Conservation (phyloP, 1,284 basidiomycete genomes). For the Porodaedalea pini region DNA sequence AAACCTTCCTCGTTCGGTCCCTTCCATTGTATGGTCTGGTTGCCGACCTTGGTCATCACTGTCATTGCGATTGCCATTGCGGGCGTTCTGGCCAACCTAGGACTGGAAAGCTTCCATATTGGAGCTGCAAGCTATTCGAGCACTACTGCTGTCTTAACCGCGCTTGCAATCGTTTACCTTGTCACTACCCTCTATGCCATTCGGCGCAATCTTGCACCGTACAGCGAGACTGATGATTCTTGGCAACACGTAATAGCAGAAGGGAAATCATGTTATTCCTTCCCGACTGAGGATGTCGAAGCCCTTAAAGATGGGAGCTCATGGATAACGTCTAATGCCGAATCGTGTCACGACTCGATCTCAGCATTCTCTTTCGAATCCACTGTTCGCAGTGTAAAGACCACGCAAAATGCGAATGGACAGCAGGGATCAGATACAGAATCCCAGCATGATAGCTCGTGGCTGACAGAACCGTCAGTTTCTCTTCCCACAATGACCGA, state of each 20-base stretch:
- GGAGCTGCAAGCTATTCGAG: conserved; percentile 56
- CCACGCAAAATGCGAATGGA: conserved; percentile 29
- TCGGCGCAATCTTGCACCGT: conserved; percentile 54
- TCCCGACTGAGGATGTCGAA: conserved; percentile 65
- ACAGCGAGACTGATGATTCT: conserved; percentile 47
- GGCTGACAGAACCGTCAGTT: conserved; percentile 62
- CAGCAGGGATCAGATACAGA: conserved; percentile 21
- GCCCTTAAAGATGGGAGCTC: conserved; percentile 66
- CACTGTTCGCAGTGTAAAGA: conserved; percentile 47
- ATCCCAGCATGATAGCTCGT: conserved; percentile 52
- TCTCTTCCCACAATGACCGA: conserved; percentile 53
- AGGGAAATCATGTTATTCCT: conserved; percentile 55
- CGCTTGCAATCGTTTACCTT: conserved; percentile 49
- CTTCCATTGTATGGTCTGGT: conserved; percentile 68
- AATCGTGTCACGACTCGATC: conserved; percentile 48
- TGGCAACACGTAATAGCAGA: conserved; percentile 51
- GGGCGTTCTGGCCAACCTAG: conserved; percentile 52
- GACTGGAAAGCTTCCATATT: conserved; percentile 51
- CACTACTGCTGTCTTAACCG: conserved; percentile 49
- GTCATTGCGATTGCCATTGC: conserved; percentile 54
- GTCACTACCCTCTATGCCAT: conserved; percentile 57
- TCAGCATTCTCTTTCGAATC: conserved; percentile 66
- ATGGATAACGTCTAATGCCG: conserved; percentile 67
- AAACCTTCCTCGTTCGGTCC: conserved; percentile 60
- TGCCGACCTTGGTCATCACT: conserved; percentile 51